Conservation (phyloP, 352 stramenopile species). For the Pythium myriotylum region DNA sequence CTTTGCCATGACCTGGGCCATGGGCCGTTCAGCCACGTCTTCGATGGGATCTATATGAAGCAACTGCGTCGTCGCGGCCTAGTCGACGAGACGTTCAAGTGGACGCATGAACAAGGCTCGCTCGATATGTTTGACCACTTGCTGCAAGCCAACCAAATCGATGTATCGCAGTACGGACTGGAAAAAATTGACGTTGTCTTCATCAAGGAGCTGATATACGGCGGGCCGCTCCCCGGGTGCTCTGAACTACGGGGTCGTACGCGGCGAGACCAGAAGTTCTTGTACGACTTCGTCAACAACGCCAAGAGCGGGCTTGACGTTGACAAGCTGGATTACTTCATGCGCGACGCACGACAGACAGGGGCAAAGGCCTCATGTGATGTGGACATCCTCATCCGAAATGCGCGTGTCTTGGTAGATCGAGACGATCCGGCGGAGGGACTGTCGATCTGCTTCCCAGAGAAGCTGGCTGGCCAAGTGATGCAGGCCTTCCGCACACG, state of each 20-base stretch:
- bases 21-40: constrained; percentile 84
- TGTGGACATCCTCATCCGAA: constrained; percentile 72
- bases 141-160: constrained; percentile 55
- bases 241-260: constrained; percentile 43
- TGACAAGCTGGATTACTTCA: constrained; percentile 92
- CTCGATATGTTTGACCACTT: constrained; percentile 79
- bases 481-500: constrained; percentile 90
- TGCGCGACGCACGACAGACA: constrained; percentile 79
- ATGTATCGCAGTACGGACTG: constrained; percentile 55
- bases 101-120: constrained; percentile 78
- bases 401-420: constrained; percentile 70
- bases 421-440: constrained; percentile 39
- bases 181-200: constrained; percentile 58
- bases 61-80: constrained; percentile 36
- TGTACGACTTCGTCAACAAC: constrained; percentile 93
- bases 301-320: constrained; percentile 83
- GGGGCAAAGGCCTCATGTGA: constrained; percentile 80
- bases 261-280: constrained; percentile 51
- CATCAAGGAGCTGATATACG: constrained; percentile 83
- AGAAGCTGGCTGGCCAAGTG: constrained; percentile 84
- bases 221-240: constrained; percentile 47
- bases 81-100: constrained; percentile 29
- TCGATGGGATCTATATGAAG: constrained; percentile 76
- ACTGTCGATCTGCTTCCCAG: constrained; percentile 82
- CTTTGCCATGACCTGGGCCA: constrained; percentile 82